Evolutionary conservation across 176 grass and related monocot species (phyloP), one percentile per base, ranked within the genome.

Genomic region (Ensete glaucum): DNA sequence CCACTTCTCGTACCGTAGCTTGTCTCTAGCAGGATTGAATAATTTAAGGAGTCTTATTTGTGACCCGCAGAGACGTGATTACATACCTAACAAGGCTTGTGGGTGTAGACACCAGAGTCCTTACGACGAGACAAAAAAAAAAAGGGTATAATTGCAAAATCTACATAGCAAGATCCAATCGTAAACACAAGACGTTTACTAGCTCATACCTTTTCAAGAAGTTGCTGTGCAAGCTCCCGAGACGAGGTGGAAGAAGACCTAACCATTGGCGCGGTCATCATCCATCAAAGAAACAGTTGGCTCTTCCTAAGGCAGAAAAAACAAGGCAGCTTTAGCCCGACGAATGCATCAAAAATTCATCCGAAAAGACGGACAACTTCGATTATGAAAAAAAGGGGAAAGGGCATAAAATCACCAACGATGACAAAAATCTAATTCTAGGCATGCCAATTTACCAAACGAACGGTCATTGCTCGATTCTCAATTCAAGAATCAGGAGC

Each of bases 251-350:
- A 49, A 11, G 81, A 74, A 74, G 81, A 74, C 66, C 73, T 87
- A 88, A 93, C 85, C 88, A 93, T 97, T 56, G 78, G 94, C 80
- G 93, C 84, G 82, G 84, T 93, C 94, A 98, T 91, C 85, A 89
- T 85, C 88, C 88, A 97, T 97, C 74, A 93, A 93, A 77, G 27
- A 34, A 54, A 17, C 10, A 50, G 17, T n/a, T 20, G 20, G 48
- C 20, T 21, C 67, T 51, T 70, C 17, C 67, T 70, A 13, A 17
- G 5, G 67, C 15, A 51, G 25, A 70, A 50, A 70, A 16, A n/a
- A 49, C 6, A 49, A 21, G 8, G 67, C 34, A 50, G 48, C 12
- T 50, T 51, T 20, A 70, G 34, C 11, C 2, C 67, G 11, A 50
- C 5, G 5, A 27, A 20, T 26, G 63, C 23, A 65, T 20, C 7